phyloP scores from a whole-genome alignment of 2,329 filamentous ascomycete genomes.

The Cercospora citrullina region DNA sequence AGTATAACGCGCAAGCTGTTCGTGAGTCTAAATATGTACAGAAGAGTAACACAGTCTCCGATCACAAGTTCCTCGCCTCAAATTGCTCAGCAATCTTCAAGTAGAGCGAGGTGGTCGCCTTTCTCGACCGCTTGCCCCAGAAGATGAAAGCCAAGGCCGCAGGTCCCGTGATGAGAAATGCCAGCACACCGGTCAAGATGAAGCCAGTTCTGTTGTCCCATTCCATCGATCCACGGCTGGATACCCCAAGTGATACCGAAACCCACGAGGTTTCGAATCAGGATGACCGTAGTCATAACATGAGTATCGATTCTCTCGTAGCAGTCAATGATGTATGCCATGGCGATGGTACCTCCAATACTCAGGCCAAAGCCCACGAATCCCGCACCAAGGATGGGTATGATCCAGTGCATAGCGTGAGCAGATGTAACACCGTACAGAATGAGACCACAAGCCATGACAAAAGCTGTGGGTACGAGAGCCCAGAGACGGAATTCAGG shows the following conservation, averaged over 20 bases:
- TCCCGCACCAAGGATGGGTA: slow-evolving; percentile 50
- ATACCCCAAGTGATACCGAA: slow-evolving; percentile 53
- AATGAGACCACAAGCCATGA: slow-evolving; percentile 42
- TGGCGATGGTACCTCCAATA: slow-evolving; percentile 43
- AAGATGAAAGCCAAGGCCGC: not conserved
- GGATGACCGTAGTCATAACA: slow-evolving; percentile 49
- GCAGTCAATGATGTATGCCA: slow-evolving; percentile 47
- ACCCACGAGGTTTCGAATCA: slow-evolving; percentile 52
- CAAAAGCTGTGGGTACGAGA: slow-evolving; percentile 41
- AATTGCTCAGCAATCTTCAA: not conserved
- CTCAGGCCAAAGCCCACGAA: slow-evolving; percentile 47
- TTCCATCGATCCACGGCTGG: slow-evolving; percentile 43
- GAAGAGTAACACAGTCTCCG: not conserved
- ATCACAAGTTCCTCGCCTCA: not conserved
- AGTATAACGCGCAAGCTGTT: not conserved
- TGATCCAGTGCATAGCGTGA: slow-evolving; percentile 49
- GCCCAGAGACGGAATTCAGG: slow-evolving; percentile 46
- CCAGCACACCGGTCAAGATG: slow-evolving; percentile 23
- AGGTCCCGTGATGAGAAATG: slow-evolving; percentile 1
- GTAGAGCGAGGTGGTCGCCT: not conserved
- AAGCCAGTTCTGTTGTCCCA: slow-evolving; percentile 48
- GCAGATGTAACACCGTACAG: slow-evolving; percentile 51
- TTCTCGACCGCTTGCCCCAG: not conserved
- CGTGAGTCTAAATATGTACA: not conserved
- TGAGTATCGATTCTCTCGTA: slow-evolving; percentile 49